Conservation (phyloP, 495 filamentous ascomycete species). For the Penicillium samsonianum region DNA sequence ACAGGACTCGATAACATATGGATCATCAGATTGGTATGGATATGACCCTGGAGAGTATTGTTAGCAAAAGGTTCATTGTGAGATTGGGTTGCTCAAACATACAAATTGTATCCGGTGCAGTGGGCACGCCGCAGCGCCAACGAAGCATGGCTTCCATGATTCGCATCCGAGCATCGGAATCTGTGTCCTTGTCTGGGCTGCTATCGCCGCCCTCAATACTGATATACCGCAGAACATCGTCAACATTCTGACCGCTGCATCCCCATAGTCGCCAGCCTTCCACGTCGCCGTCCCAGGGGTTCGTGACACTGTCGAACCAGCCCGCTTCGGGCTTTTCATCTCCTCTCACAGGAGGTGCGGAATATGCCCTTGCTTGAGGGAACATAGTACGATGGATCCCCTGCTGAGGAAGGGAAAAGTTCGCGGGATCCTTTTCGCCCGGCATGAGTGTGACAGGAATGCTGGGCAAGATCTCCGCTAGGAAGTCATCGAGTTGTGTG, state of each 20-base stretch:
- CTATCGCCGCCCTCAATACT: conserved; percentile 39
- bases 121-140: conserved; percentile 91
- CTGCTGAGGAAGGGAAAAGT: conserved; percentile 77
- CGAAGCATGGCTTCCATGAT: conserved; percentile 91
- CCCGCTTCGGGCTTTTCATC: conserved; percentile 53
- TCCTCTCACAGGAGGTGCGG: conserved; percentile 48
- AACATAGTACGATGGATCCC: conserved; percentile 83
- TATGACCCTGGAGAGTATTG: conserved; percentile 70
- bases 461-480: conserved; percentile 75
- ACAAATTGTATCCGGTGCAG: conserved; percentile 96
- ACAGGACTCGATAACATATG: conserved; percentile 78
- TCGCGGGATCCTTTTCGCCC: conserved; percentile 75
- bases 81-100: conserved; percentile 37
- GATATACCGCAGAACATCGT: conserved; percentile 91
- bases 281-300: conserved; percentile 87
- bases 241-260: conserved; percentile 86
- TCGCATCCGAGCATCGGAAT: conserved; percentile 67
- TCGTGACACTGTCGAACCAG: conserved; percentile 89
- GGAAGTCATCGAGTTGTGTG: conserved; percentile 77
- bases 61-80: conserved; percentile 12
- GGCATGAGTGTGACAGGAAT: conserved; percentile 81
- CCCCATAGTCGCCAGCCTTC: conserved; percentile 85
- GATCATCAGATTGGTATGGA: conserved; percentile 89
- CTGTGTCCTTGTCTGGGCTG: conserved; percentile 21
- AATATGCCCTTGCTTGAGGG: conserved; percentile 68